Base-by-base conservation (phyloP, 2,329 filamentous ascomycete genomes). In the Emmonsia crescens region DNA sequence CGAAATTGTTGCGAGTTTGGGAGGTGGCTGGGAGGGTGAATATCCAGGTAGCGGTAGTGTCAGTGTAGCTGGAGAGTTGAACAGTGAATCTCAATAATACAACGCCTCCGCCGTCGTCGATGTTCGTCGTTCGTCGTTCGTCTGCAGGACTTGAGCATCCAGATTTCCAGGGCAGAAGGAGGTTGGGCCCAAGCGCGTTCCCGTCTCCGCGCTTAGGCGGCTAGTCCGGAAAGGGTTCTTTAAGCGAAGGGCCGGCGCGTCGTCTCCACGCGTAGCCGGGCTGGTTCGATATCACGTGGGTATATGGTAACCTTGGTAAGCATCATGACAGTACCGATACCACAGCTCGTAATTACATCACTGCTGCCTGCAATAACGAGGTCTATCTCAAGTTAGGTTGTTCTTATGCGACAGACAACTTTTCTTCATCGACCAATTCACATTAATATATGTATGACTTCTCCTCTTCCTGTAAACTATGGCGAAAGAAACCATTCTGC, bases 401-500 rank as follows among this genome's bases (percentile, higher is more conserved):
- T 9, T n/a, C 51, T n/a, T n/a, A 16, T 27, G 9, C 6, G 10
- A 19, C 52, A 56, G 3, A 52, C 48, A 29, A 27, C n/a, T 24
- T 27, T 36, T 48, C 9, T 48, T 24, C 9, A 24, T 48, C 21
- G 5, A 12, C 44, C 10, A 24, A 24, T 12, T 44, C 6, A 31
- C 10, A 14, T 12, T 9, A 29, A 29, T 42, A 36, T 36, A 38
- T 49, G n/a, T 49, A 27, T 49, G 21, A 21, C 5, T 21, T 24
- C 10, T 2, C 9, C 1, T 42, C 14, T 29, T 16, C 24, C 24
- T 29, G 16, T 42, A 33, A 36, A 44, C 21, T 10, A 66, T 66
- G 65, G 49, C 51, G 8, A 58, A 38, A 33, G 64, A 73, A n/a
- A 73, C 69, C 61, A 75, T 84, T 60, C 66, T 84, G 40, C 79